Evolutionary conservation across 2,329 filamentous ascomycete species (phyloP), one percentile per base, ranked within the genome.

Genomic region (Periconia sp.): DNA sequence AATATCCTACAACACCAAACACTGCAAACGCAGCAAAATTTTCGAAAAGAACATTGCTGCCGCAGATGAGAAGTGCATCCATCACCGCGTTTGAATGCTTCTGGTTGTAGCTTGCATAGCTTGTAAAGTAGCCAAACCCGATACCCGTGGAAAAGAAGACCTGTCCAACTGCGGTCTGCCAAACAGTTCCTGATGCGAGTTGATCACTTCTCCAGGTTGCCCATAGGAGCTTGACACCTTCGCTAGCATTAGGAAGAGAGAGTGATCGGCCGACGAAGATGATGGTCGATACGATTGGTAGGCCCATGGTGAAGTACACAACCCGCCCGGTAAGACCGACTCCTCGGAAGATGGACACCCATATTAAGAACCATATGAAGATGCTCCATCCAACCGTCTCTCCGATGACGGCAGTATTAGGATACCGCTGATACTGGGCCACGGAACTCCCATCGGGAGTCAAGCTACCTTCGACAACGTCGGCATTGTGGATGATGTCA

Each of bases 141-240:
- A 83, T 77, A 3, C 80, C 80, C 0, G 78, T 82, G 0, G 78
- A 81, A 64, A 82, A 83, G 62, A 83, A 83, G 32, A 83, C 79
- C 46, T 84, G 81, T 2, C 80, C 80, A 6, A 77, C 75, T 3
- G 80, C 81, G n/a, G 77, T 80, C 57, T 83, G 80, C 80, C 81
- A 84, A 1, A 83, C 73, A 0, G 70, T 72, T 0, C 78, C 79
- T 0, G 70, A 72, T 4, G 72, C 75, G 0, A 84, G 69, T 51
- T 82, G 70, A 4, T 71, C 70, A 10, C 77, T 71, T 50, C 78
- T 71, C 79, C 73, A 77, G 3, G 72, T 75, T 2, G 67, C 70
- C 69, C 70, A 77, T n/a, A 74, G 54, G 0, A 82, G 69, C 43
- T 70, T 75, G 23, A 83, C 69, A 5, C 80, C 81, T 18, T 74